Base-by-base conservation (phyloP, 129 eudicot species). In the Centrapalus pauciflorus region DNA sequence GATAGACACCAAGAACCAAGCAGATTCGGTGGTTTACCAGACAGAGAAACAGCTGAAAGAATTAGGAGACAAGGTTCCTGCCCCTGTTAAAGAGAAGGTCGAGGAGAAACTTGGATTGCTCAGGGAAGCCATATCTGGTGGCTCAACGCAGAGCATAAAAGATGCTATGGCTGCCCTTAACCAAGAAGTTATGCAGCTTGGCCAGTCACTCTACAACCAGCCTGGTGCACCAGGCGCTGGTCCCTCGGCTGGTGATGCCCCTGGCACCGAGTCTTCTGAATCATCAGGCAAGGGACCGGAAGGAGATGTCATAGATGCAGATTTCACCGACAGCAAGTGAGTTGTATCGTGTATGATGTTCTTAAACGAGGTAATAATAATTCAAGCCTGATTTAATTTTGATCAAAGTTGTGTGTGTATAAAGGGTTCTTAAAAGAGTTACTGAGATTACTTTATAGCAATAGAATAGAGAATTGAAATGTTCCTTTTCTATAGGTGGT, bases 1-100 rank as follows among this genome's bases (percentile, higher is more conserved):
- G n/a, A 93, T 93, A 7, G 99, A 93, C 79, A 93, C 99, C 12
- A 93, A 93, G 84, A 93, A 93, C 66, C 99, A 93, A 61, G 99
- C 95, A 0, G 99, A 93, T 69, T 93, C 99, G 17, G 95, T 93
- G 32, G 88, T 93, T 16, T 93, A 93, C 85, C 99, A 93, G 73
- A 93, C 99, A 4, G 99, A 93, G 76, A 93, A 92, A 77, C 98
- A 92, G 81, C 56, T 92, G 70, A 92, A 92, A 82, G 98, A 92
- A 77, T 79, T 92, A 20, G 98, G 96, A 38, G 98, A 93, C 70
- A 93, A 93, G 76, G 96, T 93, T 28, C 96, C 98, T 0, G 96
- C 59, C 10, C 77, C 86, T 3, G 98, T 93, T 2, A 88, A 93
- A 64, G 96, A 84, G 51, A 88, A 88, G 66, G 96, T 93, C 8